Evolutionary conservation across 345 rosid species (phyloP).

Genomic region (Ceriops decandra): DNA sequence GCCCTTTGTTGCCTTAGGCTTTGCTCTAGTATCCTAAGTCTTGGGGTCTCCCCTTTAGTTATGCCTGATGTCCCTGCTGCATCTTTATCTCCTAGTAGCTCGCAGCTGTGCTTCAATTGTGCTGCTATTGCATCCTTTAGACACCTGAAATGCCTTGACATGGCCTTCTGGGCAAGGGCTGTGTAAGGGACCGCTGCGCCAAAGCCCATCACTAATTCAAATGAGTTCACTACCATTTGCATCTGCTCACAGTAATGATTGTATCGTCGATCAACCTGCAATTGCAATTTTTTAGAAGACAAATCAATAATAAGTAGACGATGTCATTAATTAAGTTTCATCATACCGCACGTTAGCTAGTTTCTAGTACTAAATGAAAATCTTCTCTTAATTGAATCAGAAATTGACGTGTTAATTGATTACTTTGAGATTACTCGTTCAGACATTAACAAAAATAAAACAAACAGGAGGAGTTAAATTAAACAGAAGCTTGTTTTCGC

Average conservation of each 20-base stretch:
- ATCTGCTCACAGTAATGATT: slow-evolving; percentile 92
- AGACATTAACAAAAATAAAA: neutral
- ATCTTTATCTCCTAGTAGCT: slow-evolving; percentile 76
- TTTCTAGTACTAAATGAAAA: neutral
- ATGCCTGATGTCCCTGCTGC: slow-evolving; percentile 60
- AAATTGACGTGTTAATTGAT: too few relatives aligned
- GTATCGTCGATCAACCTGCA: slow-evolving; percentile 91
- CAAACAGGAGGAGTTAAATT: neutral
- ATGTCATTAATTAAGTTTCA: neutral
- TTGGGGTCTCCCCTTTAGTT: slow-evolving; percentile 93
- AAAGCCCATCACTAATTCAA: slow-evolving; percentile 87
- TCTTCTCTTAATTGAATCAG: too few relatives aligned
- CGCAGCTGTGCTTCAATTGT: slow-evolving; percentile 71
- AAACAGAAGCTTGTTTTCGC: neutral
- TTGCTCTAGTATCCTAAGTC: slow-evolving; percentile 77
- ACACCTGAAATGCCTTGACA: slow-evolving; percentile 95
- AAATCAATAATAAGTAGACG: slow-evolving; percentile 12
- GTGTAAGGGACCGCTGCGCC: slow-evolving; percentile 92
- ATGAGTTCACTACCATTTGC: slow-evolving; percentile 97
- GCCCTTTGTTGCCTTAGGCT: slow-evolving; percentile 87
- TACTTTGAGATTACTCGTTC: neutral
- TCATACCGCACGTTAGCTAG: neutral
- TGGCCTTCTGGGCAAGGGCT: slow-evolving; percentile 91
- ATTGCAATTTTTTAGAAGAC: neutral
- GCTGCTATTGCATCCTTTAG: slow-evolving; percentile 75